Evolutionary conservation across 2,329 filamentous ascomycete species (phyloP).

Genomic region (Claviceps cyperi): DNA sequence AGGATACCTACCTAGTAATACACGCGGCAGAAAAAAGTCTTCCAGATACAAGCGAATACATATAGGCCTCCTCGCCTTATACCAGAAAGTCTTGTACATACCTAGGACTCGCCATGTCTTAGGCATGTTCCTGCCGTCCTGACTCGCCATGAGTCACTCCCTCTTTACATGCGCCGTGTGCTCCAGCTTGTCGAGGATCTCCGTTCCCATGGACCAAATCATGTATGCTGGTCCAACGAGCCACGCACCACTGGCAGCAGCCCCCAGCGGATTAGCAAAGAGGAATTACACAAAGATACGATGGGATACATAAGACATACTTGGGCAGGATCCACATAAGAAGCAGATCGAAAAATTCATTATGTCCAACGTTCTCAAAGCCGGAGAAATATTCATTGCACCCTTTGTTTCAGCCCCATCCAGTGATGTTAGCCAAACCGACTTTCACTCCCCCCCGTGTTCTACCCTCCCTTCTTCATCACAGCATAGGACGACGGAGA

Average conservation of each 20-base stretch:
- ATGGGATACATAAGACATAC: slow-evolving; percentile 22
- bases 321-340: slow-evolving; percentile 45
- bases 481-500: neutral
- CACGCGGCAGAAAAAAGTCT: no score
- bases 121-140: neutral
- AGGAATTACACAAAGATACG: neutral
- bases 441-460: no score
- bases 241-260: slow-evolving; percentile 35
- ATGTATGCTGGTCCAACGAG: slow-evolving; percentile 38
- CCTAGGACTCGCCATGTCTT: neutral
- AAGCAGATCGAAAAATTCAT: slow-evolving; percentile 28
- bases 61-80: no score
- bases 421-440: no score
- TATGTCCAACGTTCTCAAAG: slow-evolving; percentile 44
- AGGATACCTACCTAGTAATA: no score
- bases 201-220: slow-evolving; percentile 31
- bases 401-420: slow-evolving; percentile 22
- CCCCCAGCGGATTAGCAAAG: slow-evolving; percentile 17
- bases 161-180: slow-evolving; percentile 24
- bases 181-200: slow-evolving; percentile 33
- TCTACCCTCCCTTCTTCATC: neutral
- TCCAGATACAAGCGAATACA: no score
- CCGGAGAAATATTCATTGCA: slow-evolving; percentile 40
- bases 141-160: slow-evolving; percentile 16
- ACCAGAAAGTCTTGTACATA: no score